Percentiles rank a stretch among this genome's conserved stretches.
phyloP scores from a whole-genome alignment of 768 basidiomycete species.

The Mrakia blollopis region DNA sequence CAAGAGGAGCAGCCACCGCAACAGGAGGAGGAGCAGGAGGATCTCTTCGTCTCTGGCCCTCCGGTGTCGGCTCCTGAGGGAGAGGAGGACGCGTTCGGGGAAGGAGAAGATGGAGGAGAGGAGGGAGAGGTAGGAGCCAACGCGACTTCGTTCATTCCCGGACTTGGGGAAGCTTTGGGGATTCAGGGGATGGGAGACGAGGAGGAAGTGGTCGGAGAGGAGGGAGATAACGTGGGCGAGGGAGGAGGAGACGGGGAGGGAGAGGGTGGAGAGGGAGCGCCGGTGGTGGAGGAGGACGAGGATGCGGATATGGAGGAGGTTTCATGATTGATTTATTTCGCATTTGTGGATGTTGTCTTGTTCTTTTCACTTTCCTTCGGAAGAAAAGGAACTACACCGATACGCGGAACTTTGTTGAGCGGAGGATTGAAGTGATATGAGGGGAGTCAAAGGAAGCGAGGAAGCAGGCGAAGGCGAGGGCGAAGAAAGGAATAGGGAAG shows the following conservation, averaged over 20 bases:
- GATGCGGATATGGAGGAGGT: slow-evolving; percentile 31
- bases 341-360: neutral
- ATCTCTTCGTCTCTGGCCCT: neutral
- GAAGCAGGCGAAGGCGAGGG: too few species aligned
- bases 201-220: neutral
- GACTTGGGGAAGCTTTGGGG: neutral
- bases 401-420: too few species aligned
- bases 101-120: neutral
- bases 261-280: neutral
- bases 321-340: neutral
- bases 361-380: neutral
- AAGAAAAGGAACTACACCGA: too few species aligned
- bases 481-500: too few species aligned
- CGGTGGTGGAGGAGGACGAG: slow-evolving; percentile 18
- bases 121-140: neutral
- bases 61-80: neutral
- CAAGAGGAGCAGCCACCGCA: neutral
- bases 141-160: neutral
- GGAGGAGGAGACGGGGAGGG: neutral
- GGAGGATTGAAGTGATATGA: too few species aligned
- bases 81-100: neutral
- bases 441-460: too few species aligned
- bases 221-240: neutral
- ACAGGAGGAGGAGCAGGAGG: neutral
- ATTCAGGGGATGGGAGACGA: neutral